Evolutionary conservation across 371 early-diverging fungal species (phyloP).

Genomic region (Zychaea mexicana): DNA sequence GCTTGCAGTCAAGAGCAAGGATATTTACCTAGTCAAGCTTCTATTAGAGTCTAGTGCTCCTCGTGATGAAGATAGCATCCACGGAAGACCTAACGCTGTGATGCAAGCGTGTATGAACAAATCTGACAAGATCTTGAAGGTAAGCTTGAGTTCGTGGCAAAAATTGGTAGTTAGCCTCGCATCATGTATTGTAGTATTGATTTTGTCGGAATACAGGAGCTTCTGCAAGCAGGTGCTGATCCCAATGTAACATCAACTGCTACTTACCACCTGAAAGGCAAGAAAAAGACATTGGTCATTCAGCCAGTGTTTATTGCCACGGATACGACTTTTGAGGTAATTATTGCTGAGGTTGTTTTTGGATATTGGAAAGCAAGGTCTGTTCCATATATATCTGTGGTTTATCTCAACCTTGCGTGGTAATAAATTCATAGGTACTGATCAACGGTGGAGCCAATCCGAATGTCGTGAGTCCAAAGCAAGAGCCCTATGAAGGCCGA

Average conservation of each 20-base stretch:
- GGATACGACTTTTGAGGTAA: background rate
- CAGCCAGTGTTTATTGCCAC: slow-evolving; percentile 5
- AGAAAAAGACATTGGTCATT: background rate
- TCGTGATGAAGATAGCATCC: slow-evolving; percentile 32
- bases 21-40: slow-evolving; percentile 21
- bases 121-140: background rate
- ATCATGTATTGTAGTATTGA: too few relatives aligned
- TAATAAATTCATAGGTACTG: slow-evolving; percentile 15
- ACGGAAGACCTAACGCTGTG: slow-evolving; percentile 35
- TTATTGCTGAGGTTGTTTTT: background rate
- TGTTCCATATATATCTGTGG: too few relatives aligned
- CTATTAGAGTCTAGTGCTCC: slow-evolving; percentile 30
- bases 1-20: slow-evolving; percentile 20
- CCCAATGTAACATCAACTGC: slow-evolving; percentile 9
- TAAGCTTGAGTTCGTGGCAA: background rate
- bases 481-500: slow-evolving; percentile 15
- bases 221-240: slow-evolving; percentile 22
- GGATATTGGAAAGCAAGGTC: background rate
- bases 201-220: slow-evolving; percentile 5
- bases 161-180: too few relatives aligned
- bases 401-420: background rate
- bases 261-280: background rate
- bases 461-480: slow-evolving; percentile 22
- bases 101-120: slow-evolving; percentile 20
- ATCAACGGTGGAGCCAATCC: slow-evolving; percentile 24